Percentiles rank a stretch among this genome's conserved stretches.
These are phyloP conservation scores for Mallotus repandus DNA, from an alignment of 441 rosid species.

Conservation along the genomic window DNA sequence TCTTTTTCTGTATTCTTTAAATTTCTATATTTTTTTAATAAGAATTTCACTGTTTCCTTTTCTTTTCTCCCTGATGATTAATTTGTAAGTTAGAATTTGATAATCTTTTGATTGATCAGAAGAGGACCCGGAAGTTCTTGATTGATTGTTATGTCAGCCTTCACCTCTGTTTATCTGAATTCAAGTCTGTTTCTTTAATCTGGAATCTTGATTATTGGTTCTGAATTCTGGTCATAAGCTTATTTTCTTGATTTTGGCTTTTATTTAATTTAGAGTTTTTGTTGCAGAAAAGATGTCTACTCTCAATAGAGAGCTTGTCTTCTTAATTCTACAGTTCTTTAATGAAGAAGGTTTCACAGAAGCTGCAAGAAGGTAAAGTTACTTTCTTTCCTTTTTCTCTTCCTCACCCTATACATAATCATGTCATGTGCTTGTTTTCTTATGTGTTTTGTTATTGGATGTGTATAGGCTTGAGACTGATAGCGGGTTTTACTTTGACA, in stretches of 20 bases:
- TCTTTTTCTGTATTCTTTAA: background rate
- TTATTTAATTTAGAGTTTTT: conserved; percentile 15
- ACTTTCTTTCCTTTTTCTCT: background rate
- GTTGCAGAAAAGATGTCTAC: conserved; percentile 32
- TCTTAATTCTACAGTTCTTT: conserved; percentile 51
- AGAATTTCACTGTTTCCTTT: background rate
- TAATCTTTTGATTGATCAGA: background rate
- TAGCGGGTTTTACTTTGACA: conserved; percentile 46
- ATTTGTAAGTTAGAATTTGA: background rate
- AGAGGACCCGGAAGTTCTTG: background rate
- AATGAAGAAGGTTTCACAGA: conserved; percentile 53
- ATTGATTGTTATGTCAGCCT: background rate
- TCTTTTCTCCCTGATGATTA: background rate
- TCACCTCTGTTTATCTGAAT: conserved; percentile 1
- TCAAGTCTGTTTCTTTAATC: conserved; percentile 5
- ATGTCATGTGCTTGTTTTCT: background rate
- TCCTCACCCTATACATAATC: background rate
- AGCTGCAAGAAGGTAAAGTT: conserved; percentile 44
- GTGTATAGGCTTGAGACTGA: conserved; percentile 51
- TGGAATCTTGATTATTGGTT: background rate
- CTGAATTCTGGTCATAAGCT: conserved; percentile 3
- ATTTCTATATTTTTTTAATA: too few species aligned
- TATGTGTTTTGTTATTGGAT: background rate
- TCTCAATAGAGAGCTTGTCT: conserved; percentile 50
- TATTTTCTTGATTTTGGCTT: background rate